Evolutionary conservation across 1,139 yeast genomes (phyloP).

Genomic region (Diutina scorzettiae): DNA sequence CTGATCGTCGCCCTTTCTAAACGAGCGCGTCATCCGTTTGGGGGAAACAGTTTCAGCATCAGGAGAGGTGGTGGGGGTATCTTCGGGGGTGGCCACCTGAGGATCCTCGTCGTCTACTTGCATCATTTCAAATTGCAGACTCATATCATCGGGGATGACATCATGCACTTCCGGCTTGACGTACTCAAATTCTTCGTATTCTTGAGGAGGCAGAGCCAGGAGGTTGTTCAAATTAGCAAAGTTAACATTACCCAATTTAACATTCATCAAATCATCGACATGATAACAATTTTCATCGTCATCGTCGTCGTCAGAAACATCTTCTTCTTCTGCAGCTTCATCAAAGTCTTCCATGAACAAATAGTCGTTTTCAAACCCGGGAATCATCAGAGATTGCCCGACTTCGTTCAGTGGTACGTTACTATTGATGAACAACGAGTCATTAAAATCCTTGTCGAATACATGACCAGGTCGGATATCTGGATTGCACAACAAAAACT

Average conservation of each 20-base stretch:
- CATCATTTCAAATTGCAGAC: background rate
- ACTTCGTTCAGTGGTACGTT: background rate
- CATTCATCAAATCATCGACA: conserved; percentile 3
- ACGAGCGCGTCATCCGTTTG: background rate
- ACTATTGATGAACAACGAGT: background rate
- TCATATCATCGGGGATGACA: background rate
- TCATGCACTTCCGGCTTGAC: conserved; percentile 5
- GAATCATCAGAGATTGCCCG: background rate
- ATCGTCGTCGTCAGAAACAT: conserved; percentile 3
- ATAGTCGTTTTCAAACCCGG: conserved; percentile 5
- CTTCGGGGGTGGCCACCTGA: too few species aligned
- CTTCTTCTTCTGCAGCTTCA: conserved; percentile 5
- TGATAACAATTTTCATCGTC: conserved; percentile 3
- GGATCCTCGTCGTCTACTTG: background rate
- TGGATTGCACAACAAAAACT: conserved; percentile 5
- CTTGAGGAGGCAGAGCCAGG: background rate
- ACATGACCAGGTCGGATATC: conserved; percentile 5
- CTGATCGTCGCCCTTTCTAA: background rate
- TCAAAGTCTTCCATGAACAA: conserved; percentile 6
- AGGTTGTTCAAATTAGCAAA: background rate
- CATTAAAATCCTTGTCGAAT: conserved; percentile 1
- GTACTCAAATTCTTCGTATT: background rate
- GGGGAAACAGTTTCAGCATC: background rate
- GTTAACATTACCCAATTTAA: background rate
- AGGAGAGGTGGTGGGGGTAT: background rate